phyloP scores from a whole-genome alignment of 192 early-diverging fungal genomes.

The Coemansia guatemalensis region DNA sequence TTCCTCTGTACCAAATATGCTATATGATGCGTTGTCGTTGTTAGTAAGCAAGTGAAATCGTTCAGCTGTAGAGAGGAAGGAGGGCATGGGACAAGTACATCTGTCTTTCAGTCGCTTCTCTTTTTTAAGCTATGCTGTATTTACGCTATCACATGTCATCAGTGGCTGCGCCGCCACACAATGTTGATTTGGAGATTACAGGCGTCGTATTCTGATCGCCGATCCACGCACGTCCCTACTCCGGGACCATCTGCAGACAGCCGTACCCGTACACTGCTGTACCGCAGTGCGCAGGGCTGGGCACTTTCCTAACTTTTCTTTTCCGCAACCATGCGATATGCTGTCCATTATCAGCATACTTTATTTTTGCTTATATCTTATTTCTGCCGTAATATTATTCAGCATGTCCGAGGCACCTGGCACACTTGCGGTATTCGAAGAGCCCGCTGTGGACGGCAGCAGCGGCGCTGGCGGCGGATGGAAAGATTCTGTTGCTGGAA shows the following conservation, averaged over 20 bases:
- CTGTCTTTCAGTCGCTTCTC: neutral
- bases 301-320: neutral
- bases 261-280: neutral
- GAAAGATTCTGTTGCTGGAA: too few species aligned
- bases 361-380: neutral
- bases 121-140: neutral
- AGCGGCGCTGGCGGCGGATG: conserved; percentile 35
- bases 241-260: neutral
- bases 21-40: neutral
- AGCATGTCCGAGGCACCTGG: conserved; percentile 23
- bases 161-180: neutral
- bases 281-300: neutral
- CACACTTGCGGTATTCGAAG: conserved; percentile 14
- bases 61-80: neutral
- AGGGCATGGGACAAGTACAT: neutral
- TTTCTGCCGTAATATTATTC: neutral
- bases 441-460: neutral
- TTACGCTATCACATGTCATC: neutral
- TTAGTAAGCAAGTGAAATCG: neutral
- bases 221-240: neutral
- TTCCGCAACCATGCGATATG: neutral
- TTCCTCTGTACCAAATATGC: neutral
- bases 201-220: neutral
- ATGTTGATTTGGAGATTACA: neutral
- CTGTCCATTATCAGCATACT: neutral